Conservation (phyloP, 2,329 filamentous ascomycete genomes). For the Penicillium sp. region DNA sequence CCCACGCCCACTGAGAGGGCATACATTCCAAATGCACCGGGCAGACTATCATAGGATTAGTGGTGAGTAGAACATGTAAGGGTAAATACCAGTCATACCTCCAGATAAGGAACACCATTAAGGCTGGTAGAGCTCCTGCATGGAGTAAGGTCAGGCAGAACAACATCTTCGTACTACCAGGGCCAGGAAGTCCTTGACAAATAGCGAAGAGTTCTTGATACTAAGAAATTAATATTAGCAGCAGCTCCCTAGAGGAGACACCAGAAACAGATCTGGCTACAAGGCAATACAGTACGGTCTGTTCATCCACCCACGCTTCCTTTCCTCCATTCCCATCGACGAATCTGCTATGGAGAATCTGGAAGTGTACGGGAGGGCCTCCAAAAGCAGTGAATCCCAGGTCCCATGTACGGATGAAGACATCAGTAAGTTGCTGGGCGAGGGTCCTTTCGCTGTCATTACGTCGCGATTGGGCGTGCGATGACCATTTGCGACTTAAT, state of each 20-base stretch:
- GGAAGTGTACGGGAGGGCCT: slow-evolving; percentile 71
- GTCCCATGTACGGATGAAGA: slow-evolving; percentile 57
- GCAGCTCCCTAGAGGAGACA: too few relatives aligned
- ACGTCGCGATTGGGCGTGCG: too few relatives aligned
- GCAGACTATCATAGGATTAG: slow-evolving; percentile 54
- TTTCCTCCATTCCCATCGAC: slow-evolving; percentile 54
- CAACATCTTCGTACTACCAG: slow-evolving; percentile 71
- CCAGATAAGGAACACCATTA: slow-evolving; percentile 68
- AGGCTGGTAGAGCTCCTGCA: slow-evolving; percentile 60
- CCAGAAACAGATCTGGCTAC: too few relatives aligned
- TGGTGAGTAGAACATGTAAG: too few relatives aligned
- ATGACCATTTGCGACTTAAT: too few relatives aligned
- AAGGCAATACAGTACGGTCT: slow-evolving; percentile 64
- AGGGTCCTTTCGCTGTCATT: too few relatives aligned
- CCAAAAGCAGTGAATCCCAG: slow-evolving; percentile 69
- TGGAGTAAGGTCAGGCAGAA: slow-evolving; percentile 71
- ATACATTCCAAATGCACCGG: slow-evolving; percentile 73
- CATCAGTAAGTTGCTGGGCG: too few relatives aligned
- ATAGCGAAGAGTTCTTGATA: slow-evolving; percentile 75
- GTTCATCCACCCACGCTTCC: slow-evolving; percentile 69
- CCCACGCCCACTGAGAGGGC: slow-evolving; percentile 68
- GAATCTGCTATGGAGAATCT: slow-evolving; percentile 67
- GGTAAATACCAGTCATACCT: too few relatives aligned
- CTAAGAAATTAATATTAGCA: slow-evolving; percentile 43
- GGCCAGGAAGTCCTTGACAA: slow-evolving; percentile 69